These are phyloP conservation scores for Phialocephala subalpina DNA, from an alignment of 2,329 filamentous ascomycete genomes.

Conservation along the genomic window DNA sequence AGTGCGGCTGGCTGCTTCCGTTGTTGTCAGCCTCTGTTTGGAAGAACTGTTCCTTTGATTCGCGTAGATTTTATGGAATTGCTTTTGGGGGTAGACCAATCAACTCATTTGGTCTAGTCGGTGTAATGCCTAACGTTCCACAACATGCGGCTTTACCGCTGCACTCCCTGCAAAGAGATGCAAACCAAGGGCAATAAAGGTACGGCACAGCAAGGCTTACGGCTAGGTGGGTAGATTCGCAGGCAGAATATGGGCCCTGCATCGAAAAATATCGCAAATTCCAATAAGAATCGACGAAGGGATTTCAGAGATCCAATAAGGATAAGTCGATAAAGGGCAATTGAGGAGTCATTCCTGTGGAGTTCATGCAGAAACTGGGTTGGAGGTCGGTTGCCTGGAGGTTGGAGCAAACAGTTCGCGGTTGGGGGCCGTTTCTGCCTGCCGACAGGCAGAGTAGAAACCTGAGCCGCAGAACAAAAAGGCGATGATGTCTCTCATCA, in stretches of 20 bases:
- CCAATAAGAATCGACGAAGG: neutral
- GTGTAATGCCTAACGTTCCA: neutral
- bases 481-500: neutral
- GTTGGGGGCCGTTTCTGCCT: slow-evolving; percentile 1
- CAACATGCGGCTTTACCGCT: neutral
- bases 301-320: neutral
- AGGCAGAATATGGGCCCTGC: neutral
- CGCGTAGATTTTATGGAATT: too few species aligned
- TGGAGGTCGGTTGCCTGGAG: neutral
- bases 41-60: too few species aligned
- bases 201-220: neutral
- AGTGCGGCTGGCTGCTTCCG: too few species aligned
- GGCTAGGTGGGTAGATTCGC: neutral
- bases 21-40: too few species aligned
- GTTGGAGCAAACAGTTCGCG: too few species aligned
- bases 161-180: neutral
- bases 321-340: too few species aligned
- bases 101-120: neutral
- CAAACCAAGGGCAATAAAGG: neutral
- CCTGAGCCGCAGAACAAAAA: neutral
- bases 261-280: neutral
- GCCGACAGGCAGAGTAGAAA: neutral
- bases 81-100: too few species aligned
- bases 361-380: neutral
- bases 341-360: neutral